Evolutionary conservation across 192 early-diverging fungal species (phyloP).

Genomic region (Pecoramyces ruminantium): DNA sequence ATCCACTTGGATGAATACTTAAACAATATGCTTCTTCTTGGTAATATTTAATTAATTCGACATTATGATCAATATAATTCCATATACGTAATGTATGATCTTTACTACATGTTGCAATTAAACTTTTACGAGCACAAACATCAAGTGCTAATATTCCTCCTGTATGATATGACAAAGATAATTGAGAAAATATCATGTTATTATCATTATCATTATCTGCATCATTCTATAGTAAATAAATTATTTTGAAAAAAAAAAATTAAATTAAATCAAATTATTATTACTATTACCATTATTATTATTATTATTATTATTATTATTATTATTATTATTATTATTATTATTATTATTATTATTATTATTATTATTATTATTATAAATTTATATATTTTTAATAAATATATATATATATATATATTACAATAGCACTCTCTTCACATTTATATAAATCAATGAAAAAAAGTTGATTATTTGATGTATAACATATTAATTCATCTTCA

Average conservation of each 20-base stretch:
- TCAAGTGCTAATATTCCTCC: slow-evolving; percentile 28
- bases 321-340: too few relatives aligned
- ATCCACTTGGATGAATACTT: slow-evolving; percentile 38
- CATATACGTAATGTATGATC: slow-evolving; percentile 42
- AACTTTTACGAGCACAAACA: slow-evolving; percentile 30
- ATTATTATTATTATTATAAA: too few relatives aligned
- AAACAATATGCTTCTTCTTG: slow-evolving; percentile 38
- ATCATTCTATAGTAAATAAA: background rate
- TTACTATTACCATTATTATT: too few relatives aligned
- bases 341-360: too few relatives aligned
- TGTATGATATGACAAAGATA: slow-evolving; percentile 36
- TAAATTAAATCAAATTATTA: too few relatives aligned
- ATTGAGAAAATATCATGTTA: slow-evolving; percentile 22
- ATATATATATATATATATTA: too few relatives aligned
- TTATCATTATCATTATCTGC: background rate
- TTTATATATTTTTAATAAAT: too few relatives aligned
- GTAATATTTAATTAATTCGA: slow-evolving; percentile 42
- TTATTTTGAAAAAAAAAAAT: background rate
- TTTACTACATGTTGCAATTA: slow-evolving; percentile 31
- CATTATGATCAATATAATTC: slow-evolving; percentile 36
- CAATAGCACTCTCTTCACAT: too few relatives aligned
- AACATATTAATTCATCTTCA: slow-evolving; percentile 24
- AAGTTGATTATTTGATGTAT: slow-evolving; percentile 21
- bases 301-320: too few relatives aligned
- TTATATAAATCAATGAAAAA: slow-evolving; percentile 5